Base-by-base conservation (phyloP, 2,329 filamentous ascomycete genomes). In the Colletotrichum simmondsii region DNA sequence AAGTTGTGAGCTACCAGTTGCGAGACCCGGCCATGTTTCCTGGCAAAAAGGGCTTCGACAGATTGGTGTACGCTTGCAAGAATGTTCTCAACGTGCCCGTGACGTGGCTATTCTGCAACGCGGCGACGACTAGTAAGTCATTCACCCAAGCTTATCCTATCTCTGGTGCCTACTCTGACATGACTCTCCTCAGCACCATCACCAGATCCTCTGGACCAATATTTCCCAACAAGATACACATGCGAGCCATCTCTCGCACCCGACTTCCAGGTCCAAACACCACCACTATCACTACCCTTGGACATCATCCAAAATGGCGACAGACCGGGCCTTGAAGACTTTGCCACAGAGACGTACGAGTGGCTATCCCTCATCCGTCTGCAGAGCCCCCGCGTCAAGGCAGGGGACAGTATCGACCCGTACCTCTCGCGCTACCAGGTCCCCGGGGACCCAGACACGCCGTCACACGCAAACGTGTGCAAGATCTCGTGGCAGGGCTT, bases 31-130 rank as follows among this genome's bases (percentile, higher is more conserved):
- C 92, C 0, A 98, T 98, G 94, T 81, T 94, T 8, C 92, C 92
- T 66, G 95, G 95, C 4, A 97, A 95, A 80, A 95, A 93, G 75
- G 93, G 92, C 0, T 98, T 97, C 78, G 92, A 95, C 74, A 87
- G 94, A 58, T 85, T 98, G 16, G 81, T 92, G 7, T 94, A 94
- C 86, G 94, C 95, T 16, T 95, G 92, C 80, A 92, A 92, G 77
- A 94, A 95, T 75, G 94, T 94, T 26, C 85, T 98, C 26, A 90
- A 88, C 61, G 83, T 87, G 57, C 90, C 92, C 1, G 78, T 92
- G 26, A 90, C 90, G 1, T 98, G 96, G 95, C 84, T 98, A 0
- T 95, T 97, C 77, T 92, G 88, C 78, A 92, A 95, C 77, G 80
- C 92, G 53, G 83, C 76, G 63, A 78, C 77, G 76, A 85, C 83